A percentile compares a stretch with the other conserved stretches of the same genome.
These are phyloP conservation scores for Aspergillus puulaauensis DNA, from an alignment of 2,329 filamentous ascomycete genomes.

Conservation along the genomic window DNA sequence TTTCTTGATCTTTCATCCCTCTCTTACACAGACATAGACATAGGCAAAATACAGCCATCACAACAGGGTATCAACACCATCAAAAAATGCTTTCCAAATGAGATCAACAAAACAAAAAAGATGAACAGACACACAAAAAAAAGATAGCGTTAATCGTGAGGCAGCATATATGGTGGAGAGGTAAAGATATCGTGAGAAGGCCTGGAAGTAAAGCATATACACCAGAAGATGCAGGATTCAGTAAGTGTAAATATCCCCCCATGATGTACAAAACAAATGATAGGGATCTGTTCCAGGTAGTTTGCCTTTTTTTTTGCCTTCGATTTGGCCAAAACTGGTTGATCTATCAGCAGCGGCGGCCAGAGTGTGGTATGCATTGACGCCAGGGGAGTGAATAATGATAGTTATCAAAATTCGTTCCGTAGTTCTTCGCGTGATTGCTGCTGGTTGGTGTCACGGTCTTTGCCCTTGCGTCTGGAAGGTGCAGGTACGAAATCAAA, in stretches of 20 bases:
- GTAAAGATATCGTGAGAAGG: not conserved
- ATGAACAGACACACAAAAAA: constrained; percentile 9
- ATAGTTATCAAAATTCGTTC: constrained; percentile 27
- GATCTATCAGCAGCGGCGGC: not conserved
- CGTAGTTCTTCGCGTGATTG: constrained; percentile 35
- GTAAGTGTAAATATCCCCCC: constrained; percentile 9
- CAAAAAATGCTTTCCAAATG: constrained; percentile 37
- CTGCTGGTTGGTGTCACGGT: constrained; percentile 36
- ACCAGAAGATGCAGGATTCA: constrained; percentile 21
- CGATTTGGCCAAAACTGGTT: not conserved
- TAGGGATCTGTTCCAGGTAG: not conserved
- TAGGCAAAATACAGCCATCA: constrained; percentile 29
- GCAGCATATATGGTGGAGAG: constrained; percentile 27
- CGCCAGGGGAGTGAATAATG: not conserved
- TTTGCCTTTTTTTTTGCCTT: constrained; percentile 1
- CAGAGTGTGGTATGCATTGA: not conserved
- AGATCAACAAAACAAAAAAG: constrained; percentile 11
- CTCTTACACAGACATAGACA: constrained; percentile 3
- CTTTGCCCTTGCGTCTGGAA: constrained; percentile 42
- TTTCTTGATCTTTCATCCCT: constrained; percentile 7
- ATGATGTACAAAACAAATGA: constrained; percentile 22
- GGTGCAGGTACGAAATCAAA: constrained; percentile 46
- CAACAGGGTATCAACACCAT: constrained; percentile 45
- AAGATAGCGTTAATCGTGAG: constrained; percentile 35
- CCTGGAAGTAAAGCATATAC: constrained; percentile 25